Conservation (phyloP, 2,329 filamentous ascomycete genomes). For the Fusarium sp. region DNA sequence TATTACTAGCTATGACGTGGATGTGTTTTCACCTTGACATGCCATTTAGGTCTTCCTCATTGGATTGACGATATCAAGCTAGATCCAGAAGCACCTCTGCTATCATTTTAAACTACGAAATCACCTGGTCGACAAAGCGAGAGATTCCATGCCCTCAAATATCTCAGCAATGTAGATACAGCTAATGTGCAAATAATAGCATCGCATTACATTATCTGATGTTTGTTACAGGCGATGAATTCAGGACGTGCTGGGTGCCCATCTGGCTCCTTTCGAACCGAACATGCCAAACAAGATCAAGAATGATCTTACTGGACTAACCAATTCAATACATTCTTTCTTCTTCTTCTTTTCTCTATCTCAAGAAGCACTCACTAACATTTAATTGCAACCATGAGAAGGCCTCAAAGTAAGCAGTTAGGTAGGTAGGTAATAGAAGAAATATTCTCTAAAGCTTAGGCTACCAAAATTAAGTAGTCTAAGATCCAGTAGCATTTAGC, state of each 20-base stretch:
- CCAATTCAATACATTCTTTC: background rate
- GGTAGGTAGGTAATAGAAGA: too few relatives aligned
- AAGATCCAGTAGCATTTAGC: too few relatives aligned
- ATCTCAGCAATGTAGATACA: too few relatives aligned
- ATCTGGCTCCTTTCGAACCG: background rate
- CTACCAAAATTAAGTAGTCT: too few relatives aligned
- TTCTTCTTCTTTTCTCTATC: too few relatives aligned
- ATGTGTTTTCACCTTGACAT: slow-evolving; percentile 20
- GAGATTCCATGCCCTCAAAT: too few relatives aligned
- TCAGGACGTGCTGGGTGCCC: background rate
- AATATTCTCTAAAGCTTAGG: too few relatives aligned
- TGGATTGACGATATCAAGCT: slow-evolving; percentile 11
- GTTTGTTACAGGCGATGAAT: background rate
- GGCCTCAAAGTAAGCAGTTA: background rate
- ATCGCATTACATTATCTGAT: background rate
- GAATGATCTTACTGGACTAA: background rate
- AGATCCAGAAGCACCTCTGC: slow-evolving; percentile 15
- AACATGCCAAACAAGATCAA: background rate
- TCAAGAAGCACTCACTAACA: background rate
- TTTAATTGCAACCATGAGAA: background rate
- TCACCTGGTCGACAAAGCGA: background rate
- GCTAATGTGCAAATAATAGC: background rate
- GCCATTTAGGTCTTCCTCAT: slow-evolving; percentile 13
- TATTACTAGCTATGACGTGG: slow-evolving; percentile 40
- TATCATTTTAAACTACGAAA: background rate